phyloP scores from a whole-genome alignment of 495 filamentous ascomycete species.

The Podospora appendiculata region DNA sequence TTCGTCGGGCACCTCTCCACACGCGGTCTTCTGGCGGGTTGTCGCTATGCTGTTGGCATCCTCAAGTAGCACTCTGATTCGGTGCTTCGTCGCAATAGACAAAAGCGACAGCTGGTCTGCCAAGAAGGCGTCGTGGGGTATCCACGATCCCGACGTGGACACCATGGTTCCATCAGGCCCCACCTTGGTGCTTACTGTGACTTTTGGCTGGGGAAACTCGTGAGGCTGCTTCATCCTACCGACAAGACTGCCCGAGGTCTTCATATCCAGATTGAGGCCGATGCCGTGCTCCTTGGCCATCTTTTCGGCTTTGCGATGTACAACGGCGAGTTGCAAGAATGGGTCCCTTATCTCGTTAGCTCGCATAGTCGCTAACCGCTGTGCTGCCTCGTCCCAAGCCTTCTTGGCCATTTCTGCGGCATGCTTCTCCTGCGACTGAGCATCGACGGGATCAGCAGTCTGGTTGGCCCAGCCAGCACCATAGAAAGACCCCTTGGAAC shows the following conservation, averaged over 20 bases:
- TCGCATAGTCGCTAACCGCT: constrained; percentile 30
- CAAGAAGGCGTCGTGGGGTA: constrained; percentile 56
- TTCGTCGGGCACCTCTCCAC: constrained; percentile 11
- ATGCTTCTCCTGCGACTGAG: constrained; percentile 42
- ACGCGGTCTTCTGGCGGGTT: constrained; percentile 5
- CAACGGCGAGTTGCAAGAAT: constrained; percentile 32
- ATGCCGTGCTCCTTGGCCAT: constrained; percentile 53
- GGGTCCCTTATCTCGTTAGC: constrained; percentile 38
- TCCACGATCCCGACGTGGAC: constrained; percentile 52
- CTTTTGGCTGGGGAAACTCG: constrained; percentile 37
- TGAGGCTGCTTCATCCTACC: constrained; percentile 41
- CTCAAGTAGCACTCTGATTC: constrained; percentile 7
- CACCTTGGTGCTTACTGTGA: constrained; percentile 26
- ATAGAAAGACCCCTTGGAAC: constrained; percentile 42
- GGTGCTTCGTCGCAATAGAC: constrained; percentile 3
- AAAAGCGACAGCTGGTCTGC: constrained; percentile 59
- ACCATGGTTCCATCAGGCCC: constrained; percentile 49
- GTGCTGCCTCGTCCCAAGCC: constrained; percentile 39
- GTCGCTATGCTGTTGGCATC: constrained; percentile 4
- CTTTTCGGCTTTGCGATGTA: constrained; percentile 44
- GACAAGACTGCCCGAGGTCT: constrained; percentile 30
- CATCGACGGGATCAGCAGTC: constrained; percentile 36
- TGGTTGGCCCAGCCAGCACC: constrained; percentile 54
- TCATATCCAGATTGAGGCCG: constrained; percentile 44
- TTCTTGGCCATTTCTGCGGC: constrained; percentile 37